A percentile compares a stretch with the other conserved stretches of the same genome.
Conservation (phyloP, 164 flowering plant species). For the Vitis cinerea region DNA sequence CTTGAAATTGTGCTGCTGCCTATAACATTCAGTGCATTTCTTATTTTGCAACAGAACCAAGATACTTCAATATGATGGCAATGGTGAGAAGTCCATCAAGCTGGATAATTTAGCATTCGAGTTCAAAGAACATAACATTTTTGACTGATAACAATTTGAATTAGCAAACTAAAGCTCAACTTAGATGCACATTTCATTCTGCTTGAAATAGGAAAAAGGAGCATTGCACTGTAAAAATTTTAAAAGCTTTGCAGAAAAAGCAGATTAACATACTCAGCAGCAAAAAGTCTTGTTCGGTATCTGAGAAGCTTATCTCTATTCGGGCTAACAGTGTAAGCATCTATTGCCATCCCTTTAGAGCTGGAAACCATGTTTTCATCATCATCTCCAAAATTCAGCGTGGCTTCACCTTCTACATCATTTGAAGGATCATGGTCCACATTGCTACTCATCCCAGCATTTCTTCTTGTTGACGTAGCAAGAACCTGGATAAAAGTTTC, state of each 20-base stretch:
- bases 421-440: slow-evolving; percentile 36
- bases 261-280: slow-evolving; percentile 82
- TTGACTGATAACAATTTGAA: too few species aligned
- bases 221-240: too few species aligned
- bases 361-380: slow-evolving; percentile 89
- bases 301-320: slow-evolving; percentile 72
- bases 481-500: slow-evolving; percentile 56
- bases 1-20: too few species aligned
- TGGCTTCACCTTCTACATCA: slow-evolving; percentile 43
- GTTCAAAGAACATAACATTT: too few species aligned
- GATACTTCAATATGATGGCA: too few species aligned
- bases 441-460: slow-evolving; percentile 22
- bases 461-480: slow-evolving; percentile 53
- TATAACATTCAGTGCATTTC: too few species aligned
- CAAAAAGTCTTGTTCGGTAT: slow-evolving; percentile 90
- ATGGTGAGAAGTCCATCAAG: too few species aligned
- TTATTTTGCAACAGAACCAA: too few species aligned
- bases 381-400: slow-evolving; percentile 61
- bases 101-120: too few species aligned
- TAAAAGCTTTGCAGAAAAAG: not conserved
- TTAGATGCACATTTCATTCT: too few species aligned
- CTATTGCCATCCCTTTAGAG: slow-evolving; percentile 29
- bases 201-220: too few species aligned
- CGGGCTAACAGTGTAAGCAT: slow-evolving; percentile 30
- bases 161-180: too few species aligned